phyloP scores from a whole-genome alignment of 2,329 filamentous ascomycete species.

The Nothophoma quercina region DNA sequence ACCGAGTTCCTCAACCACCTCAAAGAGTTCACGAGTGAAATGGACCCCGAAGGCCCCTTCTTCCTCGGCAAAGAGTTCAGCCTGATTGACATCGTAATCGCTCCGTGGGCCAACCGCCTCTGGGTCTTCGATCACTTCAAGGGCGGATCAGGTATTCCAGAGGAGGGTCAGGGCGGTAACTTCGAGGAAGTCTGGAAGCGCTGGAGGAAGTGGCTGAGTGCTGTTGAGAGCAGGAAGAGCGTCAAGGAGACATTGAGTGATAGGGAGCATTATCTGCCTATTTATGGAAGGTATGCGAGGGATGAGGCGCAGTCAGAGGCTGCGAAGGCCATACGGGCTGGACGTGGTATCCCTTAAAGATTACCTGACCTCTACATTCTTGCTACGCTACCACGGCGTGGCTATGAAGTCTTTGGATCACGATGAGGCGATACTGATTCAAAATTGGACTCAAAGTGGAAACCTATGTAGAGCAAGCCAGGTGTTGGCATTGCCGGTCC shows the following conservation, averaged over 20 bases:
- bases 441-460: no score
- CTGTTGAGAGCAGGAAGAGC: constrained; percentile 66
- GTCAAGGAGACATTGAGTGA: constrained; percentile 74
- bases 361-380: background rate
- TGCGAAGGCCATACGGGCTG: constrained; percentile 62
- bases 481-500: no score
- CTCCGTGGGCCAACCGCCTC: constrained; percentile 75
- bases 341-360: constrained; percentile 65
- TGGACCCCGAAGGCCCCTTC: constrained; percentile 69
- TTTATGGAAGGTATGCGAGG: constrained; percentile 65
- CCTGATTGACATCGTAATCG: constrained; percentile 74
- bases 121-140: constrained; percentile 82
- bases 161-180: constrained; percentile 56
- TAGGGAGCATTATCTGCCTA: constrained; percentile 69
- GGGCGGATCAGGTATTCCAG: constrained; percentile 60
- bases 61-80: constrained; percentile 71
- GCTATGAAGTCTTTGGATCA: no score
- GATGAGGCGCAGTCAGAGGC: constrained; percentile 57
- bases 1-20: constrained; percentile 66
- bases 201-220: constrained; percentile 71
- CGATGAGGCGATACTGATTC: no score
- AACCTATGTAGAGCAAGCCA: no score
- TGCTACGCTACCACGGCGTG: background rate
- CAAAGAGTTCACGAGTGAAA: constrained; percentile 67
- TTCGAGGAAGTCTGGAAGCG: constrained; percentile 68